Evolutionary conservation across 495 filamentous ascomycete species (phyloP).

Genomic region (Letharia lupina): DNA sequence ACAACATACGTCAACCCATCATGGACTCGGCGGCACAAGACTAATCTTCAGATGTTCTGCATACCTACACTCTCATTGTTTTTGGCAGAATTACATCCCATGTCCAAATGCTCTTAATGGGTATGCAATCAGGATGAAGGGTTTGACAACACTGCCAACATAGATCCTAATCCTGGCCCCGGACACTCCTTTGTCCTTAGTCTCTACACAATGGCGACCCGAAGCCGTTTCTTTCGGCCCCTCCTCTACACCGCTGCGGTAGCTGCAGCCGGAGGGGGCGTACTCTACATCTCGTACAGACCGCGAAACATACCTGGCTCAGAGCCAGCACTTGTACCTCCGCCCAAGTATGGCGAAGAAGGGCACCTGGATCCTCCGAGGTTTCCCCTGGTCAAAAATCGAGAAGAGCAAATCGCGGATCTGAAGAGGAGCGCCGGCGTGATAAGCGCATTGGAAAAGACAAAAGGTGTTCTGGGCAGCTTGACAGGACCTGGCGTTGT

Average conservation of each 20-base stretch:
- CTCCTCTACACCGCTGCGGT: conserved; percentile 56
- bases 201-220: conserved; percentile 14
- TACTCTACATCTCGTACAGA: conserved; percentile 70
- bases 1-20: neutral
- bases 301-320: conserved; percentile 80
- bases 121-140: neutral
- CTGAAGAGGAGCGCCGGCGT: conserved; percentile 33
- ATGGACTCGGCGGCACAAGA: neutral
- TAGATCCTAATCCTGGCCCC: neutral
- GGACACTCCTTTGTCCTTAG: neutral
- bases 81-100: neutral
- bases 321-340: conserved; percentile 69
- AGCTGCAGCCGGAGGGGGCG: conserved; percentile 48
- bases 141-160: neutral
- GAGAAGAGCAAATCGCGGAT: conserved; percentile 49
- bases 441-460: conserved; percentile 2
- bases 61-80: neutral
- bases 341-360: conserved; percentile 68
- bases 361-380: conserved; percentile 72
- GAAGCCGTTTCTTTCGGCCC: conserved; percentile 46
- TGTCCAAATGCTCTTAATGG: neutral
- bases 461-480: conserved; percentile 13
- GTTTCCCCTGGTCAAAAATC: conserved; percentile 69
- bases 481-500: conserved; percentile 22
- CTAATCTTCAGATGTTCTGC: neutral